Conservation (phyloP, 2,329 filamentous ascomycete genomes). For the Calcarisporium arbuscula region DNA sequence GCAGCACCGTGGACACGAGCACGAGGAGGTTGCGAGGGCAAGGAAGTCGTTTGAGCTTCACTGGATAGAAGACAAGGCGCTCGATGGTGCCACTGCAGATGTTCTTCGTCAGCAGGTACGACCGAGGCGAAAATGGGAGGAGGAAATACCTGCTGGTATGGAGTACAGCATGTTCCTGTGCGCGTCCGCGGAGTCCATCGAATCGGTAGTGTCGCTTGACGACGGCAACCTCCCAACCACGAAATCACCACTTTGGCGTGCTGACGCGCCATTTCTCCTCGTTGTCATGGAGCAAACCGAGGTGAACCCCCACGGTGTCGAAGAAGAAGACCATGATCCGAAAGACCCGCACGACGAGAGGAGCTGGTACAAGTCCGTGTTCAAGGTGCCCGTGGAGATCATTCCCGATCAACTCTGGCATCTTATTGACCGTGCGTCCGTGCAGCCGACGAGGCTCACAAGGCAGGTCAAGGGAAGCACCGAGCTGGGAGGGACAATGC, state of each 20-base stretch:
- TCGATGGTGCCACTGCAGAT: constrained; percentile 2
- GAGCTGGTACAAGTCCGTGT: constrained; percentile 14
- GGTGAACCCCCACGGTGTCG: constrained; percentile 8
- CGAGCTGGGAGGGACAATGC: constrained; percentile 8
- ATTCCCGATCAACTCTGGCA: constrained; percentile 12
- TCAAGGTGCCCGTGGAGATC: constrained; percentile 14
- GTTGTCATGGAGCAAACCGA: constrained; percentile 7
- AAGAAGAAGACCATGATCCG: constrained; percentile 7
- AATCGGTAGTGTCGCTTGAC: constrained; percentile 6
- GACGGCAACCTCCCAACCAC: constrained; percentile 6
- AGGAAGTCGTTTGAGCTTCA: too few relatives aligned
- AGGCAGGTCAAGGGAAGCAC: constrained; percentile 8
- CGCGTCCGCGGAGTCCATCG: constrained; percentile 11
- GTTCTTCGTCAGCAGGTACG: constrained; percentile 3
- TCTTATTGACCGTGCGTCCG: constrained; percentile 3
- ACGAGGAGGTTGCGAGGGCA: too few relatives aligned
- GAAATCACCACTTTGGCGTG: constrained; percentile 6
- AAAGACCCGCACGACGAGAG: constrained; percentile 5
- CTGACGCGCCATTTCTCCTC: constrained; percentile 11
- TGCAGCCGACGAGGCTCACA: constrained; percentile 4
- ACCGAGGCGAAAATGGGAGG: constrained; percentile 1
- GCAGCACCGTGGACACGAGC: too few relatives aligned
- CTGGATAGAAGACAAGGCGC: too few relatives aligned
- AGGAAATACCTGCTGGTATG: constrained; percentile 1
- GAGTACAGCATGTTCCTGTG: constrained; percentile 11